Evolutionary conservation across 768 basidiomycete species (phyloP).

Genomic region (Nevesoporus exiguus): DNA sequence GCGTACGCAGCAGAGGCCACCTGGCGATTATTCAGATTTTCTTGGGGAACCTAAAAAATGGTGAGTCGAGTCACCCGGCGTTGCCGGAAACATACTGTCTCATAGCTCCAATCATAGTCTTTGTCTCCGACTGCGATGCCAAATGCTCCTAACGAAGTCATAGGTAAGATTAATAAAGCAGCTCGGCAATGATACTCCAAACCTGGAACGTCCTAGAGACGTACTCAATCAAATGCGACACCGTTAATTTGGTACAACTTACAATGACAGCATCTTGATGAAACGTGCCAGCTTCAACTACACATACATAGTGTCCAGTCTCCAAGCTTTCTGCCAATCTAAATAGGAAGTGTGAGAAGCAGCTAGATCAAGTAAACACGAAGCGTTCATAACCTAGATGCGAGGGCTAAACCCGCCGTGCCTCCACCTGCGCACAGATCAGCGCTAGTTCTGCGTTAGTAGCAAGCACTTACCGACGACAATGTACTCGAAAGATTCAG

Average conservation of each 20-base stretch:
- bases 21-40: constrained; percentile 1
- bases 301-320: constrained; percentile 13
- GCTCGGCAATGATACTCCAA: neutral
- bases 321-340: constrained; percentile 15
- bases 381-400: neutral
- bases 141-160: neutral
- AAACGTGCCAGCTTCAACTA: constrained; percentile 15
- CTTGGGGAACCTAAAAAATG: constrained; percentile 12
- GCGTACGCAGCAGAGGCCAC: constrained; percentile 4
- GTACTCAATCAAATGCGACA: neutral
- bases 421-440: constrained; percentile 11
- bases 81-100: constrained; percentile 4
- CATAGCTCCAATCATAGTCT: constrained; percentile 18
- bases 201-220: constrained; percentile 18
- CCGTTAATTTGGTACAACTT: neutral
- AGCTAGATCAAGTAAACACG: neutral
- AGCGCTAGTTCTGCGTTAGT: neutral
- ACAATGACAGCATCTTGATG: constrained; percentile 12
- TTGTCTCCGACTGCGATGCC: neutral
- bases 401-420: constrained; percentile 14
- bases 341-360: neutral
- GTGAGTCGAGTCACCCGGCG: neutral
- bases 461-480: constrained; percentile 6
- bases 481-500: constrained; percentile 8
- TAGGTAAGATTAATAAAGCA: neutral